Base-by-base conservation (phyloP, 805 yeast species). In the Saccharomycopsis schoenii region DNA sequence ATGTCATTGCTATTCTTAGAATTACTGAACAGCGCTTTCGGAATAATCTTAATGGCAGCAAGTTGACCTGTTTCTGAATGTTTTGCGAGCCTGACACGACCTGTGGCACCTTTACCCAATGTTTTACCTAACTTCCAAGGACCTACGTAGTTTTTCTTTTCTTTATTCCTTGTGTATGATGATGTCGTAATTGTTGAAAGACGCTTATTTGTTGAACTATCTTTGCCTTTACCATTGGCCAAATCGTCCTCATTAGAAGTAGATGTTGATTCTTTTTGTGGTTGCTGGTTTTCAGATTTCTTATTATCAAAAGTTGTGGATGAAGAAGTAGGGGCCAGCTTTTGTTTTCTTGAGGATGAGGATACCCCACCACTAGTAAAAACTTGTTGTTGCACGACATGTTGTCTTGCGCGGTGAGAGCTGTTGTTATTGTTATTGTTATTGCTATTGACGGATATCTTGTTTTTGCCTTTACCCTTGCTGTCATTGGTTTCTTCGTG, bases 101-200 rank as follows among this genome's bases (percentile, higher is more conserved):
- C 98, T 1, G 97, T 89, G 14, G 96, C 88, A n/a, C 99, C 99
- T 62, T 96, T 80, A 25, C 99, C 99, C 58, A 94, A 76, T 1
- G 99, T 94, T 66, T 93, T 81, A 36, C 98, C 98, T 42, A 94
- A 77, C 70, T 90, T 88, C 99, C 99, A 94, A 1, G 99, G 97
- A 1, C 99, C 99, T 55, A 94, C 66, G 37, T 59, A 63, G 43
- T 63, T 63, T 42, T 61, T 61, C 52, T 63, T 63, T 14, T 54
- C 62, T 41, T 63, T 63, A 39, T 57, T 63, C 52, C 52, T 47
- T n/a, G 64, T 61, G 50, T 63, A 61, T 15, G 64, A 61, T 8
- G 61, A 59, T 1, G 64, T 61, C 4, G 65, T 59, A 17, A 62
- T 51, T 17, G 64, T 61, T 6, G 60, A 56, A 17, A 63, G 55